phyloP scores from a whole-genome alignment of 345 rosid genomes.

The Eucalyptus curtisii region DNA sequence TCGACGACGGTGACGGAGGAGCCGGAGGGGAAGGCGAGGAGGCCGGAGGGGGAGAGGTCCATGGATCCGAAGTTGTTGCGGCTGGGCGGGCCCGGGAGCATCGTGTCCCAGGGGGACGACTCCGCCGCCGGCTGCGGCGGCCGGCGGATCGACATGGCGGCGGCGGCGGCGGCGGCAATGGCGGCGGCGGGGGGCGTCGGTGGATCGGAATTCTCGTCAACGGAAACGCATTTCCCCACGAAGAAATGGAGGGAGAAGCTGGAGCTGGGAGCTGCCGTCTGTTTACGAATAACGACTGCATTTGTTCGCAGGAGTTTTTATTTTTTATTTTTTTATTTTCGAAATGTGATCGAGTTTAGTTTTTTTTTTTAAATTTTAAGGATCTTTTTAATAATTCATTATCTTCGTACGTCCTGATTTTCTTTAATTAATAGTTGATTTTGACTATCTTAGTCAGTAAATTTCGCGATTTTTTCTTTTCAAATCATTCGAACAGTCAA shows the following conservation, averaged over 20 bases:
- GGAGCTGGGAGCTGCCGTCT: background rate
- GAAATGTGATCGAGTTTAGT: background rate
- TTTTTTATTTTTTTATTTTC: background rate
- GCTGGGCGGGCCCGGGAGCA: constrained; percentile 89
- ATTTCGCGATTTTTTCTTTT: background rate
- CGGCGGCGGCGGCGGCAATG: background rate
- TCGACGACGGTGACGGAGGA: constrained; percentile 72
- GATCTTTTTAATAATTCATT: background rate
- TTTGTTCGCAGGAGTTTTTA: background rate
- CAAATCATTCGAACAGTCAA: rapidly evolving
- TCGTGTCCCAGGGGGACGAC: constrained; percentile 44
- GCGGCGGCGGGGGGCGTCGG: background rate
- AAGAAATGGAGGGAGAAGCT: background rate
- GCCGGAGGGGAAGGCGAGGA: constrained; percentile 80
- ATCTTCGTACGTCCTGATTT: background rate
- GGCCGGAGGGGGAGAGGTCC: constrained; percentile 69
- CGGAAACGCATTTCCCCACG: background rate
- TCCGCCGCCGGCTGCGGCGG: constrained; percentile 13
- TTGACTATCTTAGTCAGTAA: background rate
- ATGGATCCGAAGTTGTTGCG: constrained; percentile 88
- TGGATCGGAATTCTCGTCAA: background rate
- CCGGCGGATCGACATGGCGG: constrained; percentile 23
- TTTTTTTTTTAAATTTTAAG: background rate
- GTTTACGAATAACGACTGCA: background rate
- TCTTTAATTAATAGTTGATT: background rate